Conservation (phyloP, 169 alveolate genomes). For the Theileria parva region DNA sequence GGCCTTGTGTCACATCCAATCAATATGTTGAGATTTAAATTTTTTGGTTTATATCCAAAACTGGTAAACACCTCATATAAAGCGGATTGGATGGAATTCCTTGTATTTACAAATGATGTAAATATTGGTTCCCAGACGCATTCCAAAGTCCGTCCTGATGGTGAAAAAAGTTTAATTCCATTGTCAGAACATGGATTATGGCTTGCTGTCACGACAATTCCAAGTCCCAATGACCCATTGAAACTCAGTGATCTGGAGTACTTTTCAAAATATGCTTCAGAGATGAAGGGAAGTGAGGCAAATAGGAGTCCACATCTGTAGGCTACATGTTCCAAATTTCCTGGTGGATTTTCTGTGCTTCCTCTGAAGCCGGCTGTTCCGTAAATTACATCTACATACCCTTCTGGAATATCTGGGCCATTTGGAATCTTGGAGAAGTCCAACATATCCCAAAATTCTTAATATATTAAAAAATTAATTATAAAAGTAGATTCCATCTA, state of each 20-base stretch:
- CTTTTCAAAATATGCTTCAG: neutral
- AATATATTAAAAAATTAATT: neutral
- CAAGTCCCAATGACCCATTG: slow-evolving; percentile 34
- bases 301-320: slow-evolving; percentile 54
- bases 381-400: slow-evolving; percentile 36
- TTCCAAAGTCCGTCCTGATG: slow-evolving; percentile 63
- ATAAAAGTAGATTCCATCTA: neutral
- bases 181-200: slow-evolving; percentile 71
- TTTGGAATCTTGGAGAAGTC: slow-evolving; percentile 5
- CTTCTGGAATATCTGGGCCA: slow-evolving; percentile 52
- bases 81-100: neutral
- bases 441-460: slow-evolving; percentile 9
- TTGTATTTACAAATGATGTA: slow-evolving; percentile 58
- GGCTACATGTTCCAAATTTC: slow-evolving; percentile 50
- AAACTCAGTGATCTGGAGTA: neutral
- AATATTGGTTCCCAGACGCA: slow-evolving; percentile 65
- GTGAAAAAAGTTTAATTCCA: slow-evolving; percentile 70
- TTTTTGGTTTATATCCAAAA: neutral
- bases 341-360: slow-evolving; percentile 31
- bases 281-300: slow-evolving; percentile 48
- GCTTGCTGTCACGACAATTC: slow-evolving; percentile 73
- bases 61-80: neutral
- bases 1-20: slow-evolving; percentile 51
- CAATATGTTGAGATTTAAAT: slow-evolving; percentile 19
- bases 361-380: slow-evolving; percentile 60